Evolutionary conservation across 2,329 filamentous ascomycete genomes (phyloP).

Genomic region (Ascochyta koolunga): DNA sequence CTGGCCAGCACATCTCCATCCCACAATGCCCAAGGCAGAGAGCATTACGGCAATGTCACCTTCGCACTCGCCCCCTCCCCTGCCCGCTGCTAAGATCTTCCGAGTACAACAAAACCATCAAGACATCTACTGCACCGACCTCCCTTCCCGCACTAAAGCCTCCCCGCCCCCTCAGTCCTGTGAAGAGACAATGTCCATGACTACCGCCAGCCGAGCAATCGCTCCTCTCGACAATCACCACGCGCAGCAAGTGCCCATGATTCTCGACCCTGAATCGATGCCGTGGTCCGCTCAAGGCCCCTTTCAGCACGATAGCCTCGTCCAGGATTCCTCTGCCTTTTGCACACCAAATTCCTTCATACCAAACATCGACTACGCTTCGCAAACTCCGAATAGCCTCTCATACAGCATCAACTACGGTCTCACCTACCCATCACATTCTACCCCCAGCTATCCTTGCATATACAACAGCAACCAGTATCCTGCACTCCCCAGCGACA

Average conservation of each 20-base stretch:
- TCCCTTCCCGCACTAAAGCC: conserved; percentile 22
- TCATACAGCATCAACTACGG: conserved; percentile 33
- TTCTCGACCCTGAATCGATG: conserved; percentile 21
- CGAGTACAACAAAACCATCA: conserved; percentile 24
- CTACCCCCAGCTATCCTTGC: conserved; percentile 29
- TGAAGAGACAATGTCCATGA: conserved; percentile 19
- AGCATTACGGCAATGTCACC: conserved; percentile 41
- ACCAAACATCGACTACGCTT: conserved; percentile 14
- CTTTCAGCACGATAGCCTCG: conserved; percentile 16
- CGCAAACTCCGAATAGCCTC: conserved; percentile 21
- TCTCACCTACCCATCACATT: conserved; percentile 25
- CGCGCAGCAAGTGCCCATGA: conserved; percentile 18
- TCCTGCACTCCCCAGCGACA: conserved; percentile 19
- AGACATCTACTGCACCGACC: conserved; percentile 24
- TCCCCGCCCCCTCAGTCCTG: conserved; percentile 19
- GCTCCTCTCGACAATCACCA: conserved; percentile 7
- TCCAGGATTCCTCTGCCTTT: conserved; percentile 21
- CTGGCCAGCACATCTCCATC: conserved; percentile 33
- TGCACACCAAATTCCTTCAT: conserved; percentile 17
- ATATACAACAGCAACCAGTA: conserved; percentile 27
- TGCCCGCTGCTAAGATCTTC: conserved; percentile 30
- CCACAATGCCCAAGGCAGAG: conserved; percentile 20
- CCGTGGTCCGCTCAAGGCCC: conserved; percentile 30
- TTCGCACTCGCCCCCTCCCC: conserved; percentile 34
- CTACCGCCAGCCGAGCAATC: conserved; percentile 20